Evolutionary conservation across 2,329 filamentous ascomycete genomes (phyloP).

Genomic region (Paraconiothyrium brasiliense): DNA sequence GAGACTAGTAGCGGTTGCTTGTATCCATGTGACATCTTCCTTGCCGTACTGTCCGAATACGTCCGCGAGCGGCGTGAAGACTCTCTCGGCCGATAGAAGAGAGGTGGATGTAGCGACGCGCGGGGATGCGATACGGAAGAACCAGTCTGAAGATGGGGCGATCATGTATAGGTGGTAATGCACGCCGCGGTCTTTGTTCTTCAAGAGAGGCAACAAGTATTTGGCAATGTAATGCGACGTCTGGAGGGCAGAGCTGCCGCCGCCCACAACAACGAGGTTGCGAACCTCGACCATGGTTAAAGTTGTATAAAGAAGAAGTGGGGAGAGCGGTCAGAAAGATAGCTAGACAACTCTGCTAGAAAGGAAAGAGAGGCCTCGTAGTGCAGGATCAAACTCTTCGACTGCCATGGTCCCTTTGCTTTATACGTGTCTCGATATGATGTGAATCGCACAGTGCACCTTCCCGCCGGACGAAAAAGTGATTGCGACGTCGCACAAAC

Average conservation of each 20-base stretch:
- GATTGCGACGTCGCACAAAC: background rate
- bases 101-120: constrained; percentile 61
- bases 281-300: constrained; percentile 41
- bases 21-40: constrained; percentile 61
- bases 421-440: background rate
- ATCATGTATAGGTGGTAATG: constrained; percentile 64
- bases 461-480: background rate
- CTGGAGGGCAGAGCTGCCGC: constrained; percentile 39
- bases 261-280: constrained; percentile 50
- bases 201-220: constrained; percentile 46
- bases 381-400: background rate
- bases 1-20: constrained; percentile 59
- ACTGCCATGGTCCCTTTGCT: background rate
- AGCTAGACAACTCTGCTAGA: background rate
- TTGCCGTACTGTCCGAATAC: constrained; percentile 61
- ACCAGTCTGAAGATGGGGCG: constrained; percentile 63
- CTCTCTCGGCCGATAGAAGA: constrained; percentile 58
- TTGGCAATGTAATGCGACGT: constrained; percentile 49
- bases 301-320: background rate
- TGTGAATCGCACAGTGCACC: background rate
- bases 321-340: background rate
- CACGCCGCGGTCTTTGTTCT: constrained; percentile 34
- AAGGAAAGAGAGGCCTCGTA: background rate
- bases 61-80: constrained; percentile 60
- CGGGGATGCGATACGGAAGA: constrained; percentile 63